phyloP scores from a whole-genome alignment of 768 basidiomycete genomes.

The Suillus discolor region DNA sequence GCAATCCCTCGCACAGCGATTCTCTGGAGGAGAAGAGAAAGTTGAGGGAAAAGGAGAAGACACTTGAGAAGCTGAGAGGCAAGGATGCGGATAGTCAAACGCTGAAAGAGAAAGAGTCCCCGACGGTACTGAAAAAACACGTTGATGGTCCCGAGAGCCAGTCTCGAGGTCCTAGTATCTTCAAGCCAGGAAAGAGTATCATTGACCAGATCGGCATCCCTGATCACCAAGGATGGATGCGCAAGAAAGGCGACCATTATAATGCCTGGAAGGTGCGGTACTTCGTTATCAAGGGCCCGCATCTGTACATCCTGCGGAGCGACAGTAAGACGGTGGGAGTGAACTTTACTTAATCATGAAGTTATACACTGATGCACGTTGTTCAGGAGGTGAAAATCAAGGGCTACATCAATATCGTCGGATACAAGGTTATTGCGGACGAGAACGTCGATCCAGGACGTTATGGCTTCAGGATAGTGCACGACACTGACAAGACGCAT shows the following conservation, averaged over 20 bases:
- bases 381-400: constrained; percentile 90
- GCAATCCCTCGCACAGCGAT: constrained; percentile 24
- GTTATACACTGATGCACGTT: constrained; percentile 3
- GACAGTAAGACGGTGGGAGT: constrained; percentile 52
- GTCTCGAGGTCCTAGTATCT: constrained; percentile 33
- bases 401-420: constrained; percentile 90
- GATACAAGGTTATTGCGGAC: constrained; percentile 92
- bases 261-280: constrained; percentile 92
- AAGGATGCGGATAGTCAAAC: constrained; percentile 24
- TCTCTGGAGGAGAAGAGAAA: constrained; percentile 26
- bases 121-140: background rate
- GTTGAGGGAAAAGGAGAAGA: constrained; percentile 27
- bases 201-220: constrained; percentile 89
- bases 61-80: constrained; percentile 17
- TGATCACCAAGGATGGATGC: constrained; percentile 93
- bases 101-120: constrained; percentile 15
- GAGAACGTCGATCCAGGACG: constrained; percentile 90
- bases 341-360: constrained; percentile 1
- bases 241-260: constrained; percentile 93
- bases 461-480: constrained; percentile 94
- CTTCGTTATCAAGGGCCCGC: constrained; percentile 89
- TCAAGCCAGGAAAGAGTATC: constrained; percentile 71
- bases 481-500: constrained; percentile 85
- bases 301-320: constrained; percentile 86
- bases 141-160: background rate